Base-by-base conservation (phyloP, 2,329 filamentous ascomycete genomes). In the Sordariomycetes sp. region DNA sequence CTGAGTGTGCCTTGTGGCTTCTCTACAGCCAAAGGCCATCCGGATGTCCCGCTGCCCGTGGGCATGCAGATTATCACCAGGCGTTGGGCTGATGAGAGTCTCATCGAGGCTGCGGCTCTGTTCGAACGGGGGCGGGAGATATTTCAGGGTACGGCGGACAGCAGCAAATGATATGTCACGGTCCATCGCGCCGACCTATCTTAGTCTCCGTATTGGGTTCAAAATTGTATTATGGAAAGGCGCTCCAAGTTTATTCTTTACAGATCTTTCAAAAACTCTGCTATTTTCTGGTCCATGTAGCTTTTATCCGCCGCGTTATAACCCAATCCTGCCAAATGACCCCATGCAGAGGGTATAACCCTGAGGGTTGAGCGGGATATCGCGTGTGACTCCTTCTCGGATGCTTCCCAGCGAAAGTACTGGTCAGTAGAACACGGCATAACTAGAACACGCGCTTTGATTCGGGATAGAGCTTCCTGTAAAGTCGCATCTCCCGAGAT, bases 401-500 rank as follows among this genome's bases (percentile, higher is more conserved):
- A 68, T 43, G 69, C 69, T 50, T 65, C 65, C 59, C 61, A 65
- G 7, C 82, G 77, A 62, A 88, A 88, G 65, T 88, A 88, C 48
- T 88, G 75, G 66, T 88, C 86, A 0, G 83, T 87, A 65, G 80
- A 78, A 28, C 73, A 72, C 0, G 85, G 85, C 59, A 88, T 69
- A 2, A 88, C 79, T 60, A 88, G 66, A 0, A 81, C 79, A 61
- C 79, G 85, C 0, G 83, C 80, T 67, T 80, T 82, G 65, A 88
- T 85, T 1, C 72, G 76, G 54, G 76, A 72, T 74, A 88, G 72
- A 0, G 80, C 79, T 60, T 75, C 76, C 60, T 76, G 72, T 59
- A 83, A 80, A 11, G 64, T 63, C 1, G 57, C 62, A 6, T 53
- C 59, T 14, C 62, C 63, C 43, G 61, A 64, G 10, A 58, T 61